Percentiles rank a stretch among this genome's conserved stretches.
Evolutionary conservation across 106 monocot species (phyloP).

Genomic region (Dendrobium chrysotoxum): DNA sequence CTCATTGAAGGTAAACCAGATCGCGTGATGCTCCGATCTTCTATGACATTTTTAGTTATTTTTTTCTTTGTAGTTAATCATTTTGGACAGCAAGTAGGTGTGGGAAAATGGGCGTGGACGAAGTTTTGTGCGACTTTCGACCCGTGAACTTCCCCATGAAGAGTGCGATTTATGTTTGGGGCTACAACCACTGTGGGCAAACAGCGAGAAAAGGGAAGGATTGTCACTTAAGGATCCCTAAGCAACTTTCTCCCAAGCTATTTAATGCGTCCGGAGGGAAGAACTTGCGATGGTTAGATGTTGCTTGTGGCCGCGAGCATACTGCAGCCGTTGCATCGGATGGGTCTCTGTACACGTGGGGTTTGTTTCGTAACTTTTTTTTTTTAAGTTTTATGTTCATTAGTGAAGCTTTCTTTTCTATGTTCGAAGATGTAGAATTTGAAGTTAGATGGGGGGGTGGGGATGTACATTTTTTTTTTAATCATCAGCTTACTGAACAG

Average conservation of each 20-base stretch:
- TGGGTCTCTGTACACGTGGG: constrained; percentile 91
- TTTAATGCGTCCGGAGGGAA: constrained; percentile 25
- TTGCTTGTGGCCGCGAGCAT: constrained; percentile 90
- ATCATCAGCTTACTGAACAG: too few relatives aligned
- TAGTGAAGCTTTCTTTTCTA: background rate
- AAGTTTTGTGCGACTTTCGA: constrained; percentile 28
- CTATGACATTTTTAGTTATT: background rate
- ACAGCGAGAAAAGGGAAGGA: constrained; percentile 63
- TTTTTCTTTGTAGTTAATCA: background rate
- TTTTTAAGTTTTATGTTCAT: background rate
- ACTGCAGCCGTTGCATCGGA: constrained; percentile 85
- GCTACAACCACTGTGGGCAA: constrained; percentile 91
- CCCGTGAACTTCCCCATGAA: constrained; percentile 38
- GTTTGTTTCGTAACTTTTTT: constrained; percentile 27
- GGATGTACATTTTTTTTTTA: too few relatives aligned
- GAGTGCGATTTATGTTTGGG: constrained; percentile 94
- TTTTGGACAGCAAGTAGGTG: background rate
- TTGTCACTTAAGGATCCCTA: constrained; percentile 67
- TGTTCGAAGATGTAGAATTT: background rate
- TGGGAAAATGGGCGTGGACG: constrained; percentile 37
- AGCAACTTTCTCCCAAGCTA: constrained; percentile 45
- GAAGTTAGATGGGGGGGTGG: background rate
- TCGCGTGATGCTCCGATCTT: background rate
- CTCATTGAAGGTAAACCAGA: background rate
- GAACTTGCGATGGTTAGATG: constrained; percentile 70